phyloP scores from a whole-genome alignment of 1,284 basidiomycete genomes.

The Gomphus bonarii region DNA sequence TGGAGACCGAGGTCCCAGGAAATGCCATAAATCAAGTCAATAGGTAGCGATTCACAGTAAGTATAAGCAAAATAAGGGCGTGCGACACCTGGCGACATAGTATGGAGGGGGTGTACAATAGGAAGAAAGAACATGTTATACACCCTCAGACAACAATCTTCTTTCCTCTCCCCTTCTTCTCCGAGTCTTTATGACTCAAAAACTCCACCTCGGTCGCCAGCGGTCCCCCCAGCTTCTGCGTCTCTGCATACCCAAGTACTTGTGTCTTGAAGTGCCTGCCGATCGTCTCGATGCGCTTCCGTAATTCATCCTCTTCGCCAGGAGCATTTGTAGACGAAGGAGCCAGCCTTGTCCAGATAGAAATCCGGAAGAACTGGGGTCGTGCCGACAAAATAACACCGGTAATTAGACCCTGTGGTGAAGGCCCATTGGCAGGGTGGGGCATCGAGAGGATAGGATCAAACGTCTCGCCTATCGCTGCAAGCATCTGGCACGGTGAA shows the following conservation, averaged over 20 bases:
- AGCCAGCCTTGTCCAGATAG: constrained; percentile 91
- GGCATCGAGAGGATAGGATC: constrained; percentile 60
- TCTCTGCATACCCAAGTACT: constrained; percentile 75
- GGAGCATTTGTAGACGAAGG: constrained; percentile 31
- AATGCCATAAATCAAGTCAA: not conserved
- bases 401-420: constrained; percentile 69
- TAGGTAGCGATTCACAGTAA: constrained; percentile 1
- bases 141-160: constrained; percentile 59
- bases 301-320: constrained; percentile 46
- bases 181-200: constrained; percentile 88
- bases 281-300: constrained; percentile 64
- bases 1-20: not conserved
- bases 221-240: constrained; percentile 68
- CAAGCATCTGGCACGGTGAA: constrained; percentile 68
- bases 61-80: constrained; percentile 1
- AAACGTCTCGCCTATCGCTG: constrained; percentile 94
- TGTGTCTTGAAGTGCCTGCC: constrained; percentile 84
- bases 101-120: not conserved
- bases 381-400: constrained; percentile 94
- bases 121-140: not conserved
- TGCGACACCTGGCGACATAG: not conserved
- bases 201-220: constrained; percentile 92
- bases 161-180: constrained; percentile 87
- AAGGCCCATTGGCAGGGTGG: constrained; percentile 33
- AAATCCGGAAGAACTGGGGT: constrained; percentile 92